Base-by-base conservation (phyloP, 805 yeast species). In the Ogataea populi-albae region DNA sequence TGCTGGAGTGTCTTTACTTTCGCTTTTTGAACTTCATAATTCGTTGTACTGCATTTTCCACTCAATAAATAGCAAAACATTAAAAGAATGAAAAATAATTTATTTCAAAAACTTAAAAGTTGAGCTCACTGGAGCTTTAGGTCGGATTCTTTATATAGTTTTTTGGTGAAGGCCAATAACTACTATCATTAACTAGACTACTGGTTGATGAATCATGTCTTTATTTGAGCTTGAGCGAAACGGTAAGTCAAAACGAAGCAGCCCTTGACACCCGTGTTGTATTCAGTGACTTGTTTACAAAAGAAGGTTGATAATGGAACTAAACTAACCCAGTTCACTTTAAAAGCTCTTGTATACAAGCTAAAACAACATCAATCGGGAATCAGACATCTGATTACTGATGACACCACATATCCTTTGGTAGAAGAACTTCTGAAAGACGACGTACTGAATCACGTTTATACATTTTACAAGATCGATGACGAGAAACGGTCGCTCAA, bases 371-470 rank as follows among this genome's bases (percentile, higher is more conserved):
- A 42, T 18, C 41, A 45, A 16, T 46, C 56, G 3, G 43, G 40
- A n/a, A 52, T 37, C 21, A 46, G 62, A 27, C 64, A 59, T 38
- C 46, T 59, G 17, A 57, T 59, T 14, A 50, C 49, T 1, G 64
- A 59, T 35, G 52, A 46, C 4, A 48, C 54, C 2, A 57, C 63
- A 3, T 40, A 43, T 26, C 54, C 58, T 1, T 39, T 56, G 3
- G 38, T 59, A 8, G 47, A 47, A 4, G 35, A 44, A 17, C 38
- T 59, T n/a, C 46, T 59, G 15, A 46, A 38, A 23, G 55, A 50
- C 20, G 59, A 54, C 30, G 46, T 54, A 4, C 36, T 59, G 11
- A 57, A 57, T 34, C 45, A 50, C 33, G 60, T 52, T 15, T 59
- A 47, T 34, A 57, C 63, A 3, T 59, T 46, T 34, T 44, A 51